Base-by-base conservation (phyloP, 495 filamentous ascomycete species). In the Penicillium roqueforti region DNA sequence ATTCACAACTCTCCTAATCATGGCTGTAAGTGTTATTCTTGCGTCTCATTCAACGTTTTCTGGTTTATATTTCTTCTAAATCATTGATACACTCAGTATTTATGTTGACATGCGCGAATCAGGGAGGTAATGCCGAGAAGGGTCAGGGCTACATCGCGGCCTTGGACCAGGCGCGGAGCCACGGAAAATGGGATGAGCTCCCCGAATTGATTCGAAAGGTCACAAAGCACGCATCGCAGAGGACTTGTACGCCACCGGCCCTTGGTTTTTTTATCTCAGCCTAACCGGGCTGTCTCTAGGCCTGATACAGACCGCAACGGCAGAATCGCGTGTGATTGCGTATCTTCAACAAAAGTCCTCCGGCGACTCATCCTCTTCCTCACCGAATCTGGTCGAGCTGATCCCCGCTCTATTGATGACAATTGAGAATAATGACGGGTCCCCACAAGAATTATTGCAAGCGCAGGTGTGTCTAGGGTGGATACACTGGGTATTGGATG, bases 181-280 rank as follows among this genome's bases (percentile, higher is more conserved):
- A 92, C 63, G 90, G 89, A 26, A 84, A 81, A 62, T 98, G 93
- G 93, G 80, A 88, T 55, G 87, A 87, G 26, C 80, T 97, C n/a
- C 87, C 87, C 26, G 93, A 97, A 72, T 76, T 96, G 55, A 83
- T 88, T 59, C 82, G 91, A 59, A 97, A 98, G 72, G 81, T 97
- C 55, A 87, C 83, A 61, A 97, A 97, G 64, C 92, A 97, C 80
- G 89, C 91, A 55, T 87, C 91, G 41, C 84, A 92, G 29, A 84
- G 87, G 62, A 80, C 80, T 67, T 97, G 93, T 97, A 85, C 54
- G 60, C 56, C 56, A 25, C 41, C 3, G 32, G 49, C 34, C 53
- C 55, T 46, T 47, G 43, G 51, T 54, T 16, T 37, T 43, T 41
- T 26, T 43, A 52, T 60, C 26, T 6, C 26, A 36, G 18, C 38